These are phyloP conservation scores for Dalbergia cochinchinensis DNA, from an alignment of 306 rosid species.

Conservation along the genomic window DNA sequence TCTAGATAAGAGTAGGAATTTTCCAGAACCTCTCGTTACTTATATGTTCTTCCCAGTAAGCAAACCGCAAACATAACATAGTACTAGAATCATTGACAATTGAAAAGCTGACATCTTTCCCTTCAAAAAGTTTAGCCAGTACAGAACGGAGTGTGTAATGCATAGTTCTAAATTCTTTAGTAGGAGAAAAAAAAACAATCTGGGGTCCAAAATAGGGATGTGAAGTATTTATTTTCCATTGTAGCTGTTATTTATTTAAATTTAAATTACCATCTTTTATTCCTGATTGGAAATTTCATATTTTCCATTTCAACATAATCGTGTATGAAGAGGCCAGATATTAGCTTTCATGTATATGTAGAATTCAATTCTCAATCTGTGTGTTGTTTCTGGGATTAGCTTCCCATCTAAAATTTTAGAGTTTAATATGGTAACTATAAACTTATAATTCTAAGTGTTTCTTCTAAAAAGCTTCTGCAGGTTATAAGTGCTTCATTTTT, in stretches of 20 bases:
- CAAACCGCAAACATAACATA: neutral
- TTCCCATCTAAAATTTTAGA: constrained; percentile 32
- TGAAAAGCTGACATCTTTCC: constrained; percentile 6
- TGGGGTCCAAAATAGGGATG: constrained; percentile 1
- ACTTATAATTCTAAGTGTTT: constrained; percentile 30
- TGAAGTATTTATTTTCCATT: neutral
- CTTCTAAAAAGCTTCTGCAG: neutral
- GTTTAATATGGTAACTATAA: neutral
- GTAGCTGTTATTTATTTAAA: neutral
- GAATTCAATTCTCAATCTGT: constrained; percentile 24
- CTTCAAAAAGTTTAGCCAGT: constrained; percentile 40
- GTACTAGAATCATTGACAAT: neutral
- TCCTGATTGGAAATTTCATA: constrained; percentile 2
- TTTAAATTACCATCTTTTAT: neutral
- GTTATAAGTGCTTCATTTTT: constrained; percentile 30
- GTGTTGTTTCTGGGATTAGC: constrained; percentile 1
- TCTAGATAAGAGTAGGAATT: neutral
- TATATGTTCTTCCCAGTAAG: constrained; percentile 6
- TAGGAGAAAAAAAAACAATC: neutral
- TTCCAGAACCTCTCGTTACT: constrained; percentile 1
- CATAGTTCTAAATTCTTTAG: neutral
- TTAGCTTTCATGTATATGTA: constrained; percentile 2
- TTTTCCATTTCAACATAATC: neutral
- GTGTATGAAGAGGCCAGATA: neutral
- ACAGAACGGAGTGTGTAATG: neutral